phyloP scores from a whole-genome alignment of 768 basidiomycete genomes.

The Tricholoma sp. region DNA sequence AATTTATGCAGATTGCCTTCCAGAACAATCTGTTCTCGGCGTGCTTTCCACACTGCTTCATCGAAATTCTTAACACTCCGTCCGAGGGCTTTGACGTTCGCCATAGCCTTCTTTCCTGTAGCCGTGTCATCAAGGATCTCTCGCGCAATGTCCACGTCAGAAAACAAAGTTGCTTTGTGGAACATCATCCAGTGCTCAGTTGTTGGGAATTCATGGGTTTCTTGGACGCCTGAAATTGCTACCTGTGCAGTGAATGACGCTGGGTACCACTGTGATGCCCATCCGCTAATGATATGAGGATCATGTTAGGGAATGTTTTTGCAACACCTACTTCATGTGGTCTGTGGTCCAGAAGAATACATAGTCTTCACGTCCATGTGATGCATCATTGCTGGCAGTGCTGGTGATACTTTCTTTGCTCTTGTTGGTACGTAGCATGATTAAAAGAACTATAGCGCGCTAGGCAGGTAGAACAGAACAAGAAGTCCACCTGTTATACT shows the following conservation, averaged over 20 bases:
- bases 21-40: slow-evolving; percentile 45
- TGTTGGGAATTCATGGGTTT: slow-evolving; percentile 35
- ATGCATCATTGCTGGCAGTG: neutral
- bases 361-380: slow-evolving; percentile 1
- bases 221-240: slow-evolving; percentile 22
- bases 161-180: slow-evolving; percentile 54
- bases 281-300: slow-evolving; percentile 27
- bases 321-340: slow-evolving; percentile 7
- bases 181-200: slow-evolving; percentile 68
- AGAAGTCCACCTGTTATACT: no score
- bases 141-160: slow-evolving; percentile 36
- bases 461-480: no score
- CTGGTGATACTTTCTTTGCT: neutral
- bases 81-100: slow-evolving; percentile 48
- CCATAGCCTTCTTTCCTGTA: slow-evolving; percentile 29
- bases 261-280: slow-evolving; percentile 46
- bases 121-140: slow-evolving; percentile 34
- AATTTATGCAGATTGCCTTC: slow-evolving; percentile 55
- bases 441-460: no score
- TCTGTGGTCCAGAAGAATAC: slow-evolving; percentile 10
- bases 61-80: slow-evolving; percentile 44
- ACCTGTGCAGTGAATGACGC: slow-evolving; percentile 39
- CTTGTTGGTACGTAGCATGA: no score
- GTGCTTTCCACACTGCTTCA: slow-evolving; percentile 40
- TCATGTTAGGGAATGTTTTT: neutral